Conservation (phyloP, 805 yeast genomes). For the Ogataea neopini region DNA sequence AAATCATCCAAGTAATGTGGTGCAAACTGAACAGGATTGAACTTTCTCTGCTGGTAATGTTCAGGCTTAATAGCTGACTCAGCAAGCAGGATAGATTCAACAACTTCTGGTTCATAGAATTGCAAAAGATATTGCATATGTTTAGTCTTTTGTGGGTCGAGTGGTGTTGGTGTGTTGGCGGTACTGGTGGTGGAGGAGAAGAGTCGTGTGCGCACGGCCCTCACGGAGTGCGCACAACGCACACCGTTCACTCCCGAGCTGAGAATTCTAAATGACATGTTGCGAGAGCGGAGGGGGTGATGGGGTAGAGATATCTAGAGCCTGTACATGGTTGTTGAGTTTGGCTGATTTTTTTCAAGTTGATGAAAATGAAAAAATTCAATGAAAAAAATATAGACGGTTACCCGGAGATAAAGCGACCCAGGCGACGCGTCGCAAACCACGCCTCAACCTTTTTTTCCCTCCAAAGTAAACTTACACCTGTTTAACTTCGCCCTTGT, state of each 20-base stretch:
- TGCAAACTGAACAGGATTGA: constrained; percentile 54
- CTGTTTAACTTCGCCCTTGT: neutral
- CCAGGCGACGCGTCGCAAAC: neutral
- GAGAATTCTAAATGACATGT: neutral
- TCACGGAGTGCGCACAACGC: constrained; percentile 1
- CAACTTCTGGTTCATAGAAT: constrained; percentile 79
- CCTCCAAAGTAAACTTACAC: neutral
- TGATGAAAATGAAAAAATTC: neutral
- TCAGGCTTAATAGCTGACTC: constrained; percentile 73
- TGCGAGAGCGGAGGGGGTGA: neutral
- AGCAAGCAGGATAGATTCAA: constrained; percentile 79
- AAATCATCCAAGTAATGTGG: constrained; percentile 75
- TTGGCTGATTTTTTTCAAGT: neutral
- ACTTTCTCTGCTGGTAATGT: constrained; percentile 48
- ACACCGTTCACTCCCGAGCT: neutral
- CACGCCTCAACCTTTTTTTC: neutral
- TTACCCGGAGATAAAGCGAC: neutral
- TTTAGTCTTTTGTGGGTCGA: constrained; percentile 29
- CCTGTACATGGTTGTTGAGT: no score
- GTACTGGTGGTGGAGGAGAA: constrained; percentile 14
- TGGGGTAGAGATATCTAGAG: no score
- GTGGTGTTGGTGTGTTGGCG: constrained; percentile 7
- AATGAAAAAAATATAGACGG: neutral
- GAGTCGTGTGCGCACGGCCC: constrained; percentile 12
- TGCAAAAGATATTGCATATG: constrained; percentile 63